Percentiles rank a stretch among this genome's conserved stretches.
Evolutionary conservation across 2,329 filamentous ascomycete species (phyloP).

Genomic region (Teratosphaeria pseudoeucalypti): DNA sequence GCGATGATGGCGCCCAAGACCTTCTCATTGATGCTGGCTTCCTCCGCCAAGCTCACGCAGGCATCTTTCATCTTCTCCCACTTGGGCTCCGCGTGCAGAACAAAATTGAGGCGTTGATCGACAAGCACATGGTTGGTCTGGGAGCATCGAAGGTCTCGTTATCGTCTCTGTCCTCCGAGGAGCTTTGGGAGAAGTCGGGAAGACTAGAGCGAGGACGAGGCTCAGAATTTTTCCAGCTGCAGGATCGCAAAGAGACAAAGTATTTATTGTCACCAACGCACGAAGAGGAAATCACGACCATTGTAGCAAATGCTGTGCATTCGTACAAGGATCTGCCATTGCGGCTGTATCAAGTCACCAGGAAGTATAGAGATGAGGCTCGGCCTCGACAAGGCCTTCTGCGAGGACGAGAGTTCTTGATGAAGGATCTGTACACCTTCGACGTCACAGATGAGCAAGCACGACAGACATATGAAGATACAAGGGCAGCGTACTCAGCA

Average conservation of each 20-base stretch:
- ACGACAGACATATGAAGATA: conserved; percentile 66
- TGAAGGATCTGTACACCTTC: conserved; percentile 98
- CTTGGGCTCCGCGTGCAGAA: conserved; percentile 77
- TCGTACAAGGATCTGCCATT: conserved; percentile 83
- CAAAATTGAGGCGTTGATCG: conserved; percentile 76
- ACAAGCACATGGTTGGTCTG: conserved; percentile 70
- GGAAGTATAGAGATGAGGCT: conserved; percentile 90
- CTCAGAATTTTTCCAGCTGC: conserved; percentile 62
- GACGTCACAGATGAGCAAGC: conserved; percentile 60
- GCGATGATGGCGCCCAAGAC: conserved; percentile 45
- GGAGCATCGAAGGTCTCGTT: conserved; percentile 73
- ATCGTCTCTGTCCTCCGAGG: conserved; percentile 75
- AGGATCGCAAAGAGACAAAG: conserved; percentile 63
- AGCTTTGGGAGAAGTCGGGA: conserved; percentile 74
- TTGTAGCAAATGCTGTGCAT: conserved; percentile 62
- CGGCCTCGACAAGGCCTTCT: conserved; percentile 80
- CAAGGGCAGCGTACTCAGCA: conserved; percentile 60
- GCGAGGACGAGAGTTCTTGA: conserved; percentile 80
- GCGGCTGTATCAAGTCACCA: conserved; percentile 79
- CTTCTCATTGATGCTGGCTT: conserved; percentile 37
- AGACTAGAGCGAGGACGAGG: conserved; percentile 47
- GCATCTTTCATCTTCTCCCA: conserved; percentile 85
- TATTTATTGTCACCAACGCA: conserved; percentile 86
- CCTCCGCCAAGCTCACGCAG: conserved; percentile 61
- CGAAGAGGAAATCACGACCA: conserved; percentile 84